Evolutionary conservation across 371 early-diverging fungal species (phyloP).

Genomic region (Capillidium heterosporum): DNA sequence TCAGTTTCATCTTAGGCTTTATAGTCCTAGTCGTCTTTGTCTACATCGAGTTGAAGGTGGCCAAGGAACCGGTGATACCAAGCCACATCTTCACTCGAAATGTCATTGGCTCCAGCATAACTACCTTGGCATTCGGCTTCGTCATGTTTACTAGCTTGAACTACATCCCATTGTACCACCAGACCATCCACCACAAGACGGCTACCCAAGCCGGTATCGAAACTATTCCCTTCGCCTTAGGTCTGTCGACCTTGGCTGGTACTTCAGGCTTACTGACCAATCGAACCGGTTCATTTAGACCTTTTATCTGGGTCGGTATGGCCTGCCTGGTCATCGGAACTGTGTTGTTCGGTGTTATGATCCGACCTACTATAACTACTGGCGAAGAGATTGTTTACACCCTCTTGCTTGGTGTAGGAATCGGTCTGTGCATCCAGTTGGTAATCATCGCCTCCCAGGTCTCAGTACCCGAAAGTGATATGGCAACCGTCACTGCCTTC

Average conservation of each 20-base stretch:
- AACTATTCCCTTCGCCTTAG: conserved; percentile 27
- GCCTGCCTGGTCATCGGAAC: not conserved
- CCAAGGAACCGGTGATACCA: conserved; percentile 33
- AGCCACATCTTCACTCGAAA: conserved; percentile 19
- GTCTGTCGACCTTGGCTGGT: conserved; percentile 9
- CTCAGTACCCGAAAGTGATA: conserved; percentile 15
- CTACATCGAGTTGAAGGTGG: conserved; percentile 23
- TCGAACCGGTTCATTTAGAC: conserved; percentile 9
- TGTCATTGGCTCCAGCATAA: conserved; percentile 20
- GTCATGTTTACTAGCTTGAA: conserved; percentile 46
- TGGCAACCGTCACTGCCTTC: conserved; percentile 28
- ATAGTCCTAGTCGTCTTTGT: conserved; percentile 20
- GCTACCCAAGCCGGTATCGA: conserved; percentile 27
- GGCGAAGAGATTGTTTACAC: not conserved
- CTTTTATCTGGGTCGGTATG: not conserved
- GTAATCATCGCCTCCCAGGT: not conserved
- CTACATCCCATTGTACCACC: conserved; percentile 41
- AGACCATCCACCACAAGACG: conserved; percentile 15
- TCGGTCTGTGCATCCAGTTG: not conserved
- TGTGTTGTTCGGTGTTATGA: not conserved
- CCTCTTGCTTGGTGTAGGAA: not conserved
- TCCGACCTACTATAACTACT: not conserved
- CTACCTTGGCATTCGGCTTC: conserved; percentile 39
- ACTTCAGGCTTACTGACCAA: conserved; percentile 16
- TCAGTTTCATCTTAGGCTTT: conserved; percentile 24